Percentiles rank a stretch among this genome's conserved stretches.
Evolutionary conservation across 2,329 filamentous ascomycete genomes (phyloP).

Genomic region (Dactylellina leptospora): DNA sequence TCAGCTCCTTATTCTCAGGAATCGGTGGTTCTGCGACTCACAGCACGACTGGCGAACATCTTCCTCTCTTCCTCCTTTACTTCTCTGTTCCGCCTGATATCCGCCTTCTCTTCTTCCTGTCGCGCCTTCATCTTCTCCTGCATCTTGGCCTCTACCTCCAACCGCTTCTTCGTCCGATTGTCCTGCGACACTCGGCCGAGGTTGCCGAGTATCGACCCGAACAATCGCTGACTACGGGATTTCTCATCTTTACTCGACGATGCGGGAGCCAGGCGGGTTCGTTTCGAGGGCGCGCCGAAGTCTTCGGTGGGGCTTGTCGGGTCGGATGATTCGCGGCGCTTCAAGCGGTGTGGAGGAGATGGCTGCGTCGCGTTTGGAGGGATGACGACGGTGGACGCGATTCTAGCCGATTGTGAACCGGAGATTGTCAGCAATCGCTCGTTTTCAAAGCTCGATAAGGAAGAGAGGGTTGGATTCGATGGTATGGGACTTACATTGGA

Average conservation of each 20-base stretch:
- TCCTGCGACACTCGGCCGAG: constrained; percentile 46
- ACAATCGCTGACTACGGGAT: constrained; percentile 41
- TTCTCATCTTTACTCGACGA: constrained; percentile 42
- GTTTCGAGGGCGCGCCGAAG: constrained; percentile 29
- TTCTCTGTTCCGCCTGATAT: constrained; percentile 31
- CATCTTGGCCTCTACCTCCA: constrained; percentile 51
- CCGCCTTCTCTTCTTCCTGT: constrained; percentile 43
- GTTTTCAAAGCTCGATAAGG: not conserved
- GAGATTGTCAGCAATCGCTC: not conserved
- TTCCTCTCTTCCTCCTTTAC: constrained; percentile 47
- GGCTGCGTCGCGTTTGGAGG: constrained; percentile 52
- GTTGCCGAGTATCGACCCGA: constrained; percentile 51
- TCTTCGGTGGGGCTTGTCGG: constrained; percentile 7
- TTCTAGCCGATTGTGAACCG: constrained; percentile 13
- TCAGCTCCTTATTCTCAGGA: not conserved
- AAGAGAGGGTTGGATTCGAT: not conserved
- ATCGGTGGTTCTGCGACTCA: constrained; percentile 6
- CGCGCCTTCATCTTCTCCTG: constrained; percentile 48
- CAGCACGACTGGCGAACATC: constrained; percentile 44
- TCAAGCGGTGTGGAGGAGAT: constrained; percentile 41
- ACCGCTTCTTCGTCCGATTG: constrained; percentile 41
- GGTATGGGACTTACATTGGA: constrained; percentile 43
- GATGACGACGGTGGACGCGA: constrained; percentile 53
- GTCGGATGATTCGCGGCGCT: constrained; percentile 51
- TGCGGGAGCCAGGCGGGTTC: constrained; percentile 45